Evolutionary conservation across 805 yeast genomes (phyloP).

Genomic region (Starmerella floricola): DNA sequence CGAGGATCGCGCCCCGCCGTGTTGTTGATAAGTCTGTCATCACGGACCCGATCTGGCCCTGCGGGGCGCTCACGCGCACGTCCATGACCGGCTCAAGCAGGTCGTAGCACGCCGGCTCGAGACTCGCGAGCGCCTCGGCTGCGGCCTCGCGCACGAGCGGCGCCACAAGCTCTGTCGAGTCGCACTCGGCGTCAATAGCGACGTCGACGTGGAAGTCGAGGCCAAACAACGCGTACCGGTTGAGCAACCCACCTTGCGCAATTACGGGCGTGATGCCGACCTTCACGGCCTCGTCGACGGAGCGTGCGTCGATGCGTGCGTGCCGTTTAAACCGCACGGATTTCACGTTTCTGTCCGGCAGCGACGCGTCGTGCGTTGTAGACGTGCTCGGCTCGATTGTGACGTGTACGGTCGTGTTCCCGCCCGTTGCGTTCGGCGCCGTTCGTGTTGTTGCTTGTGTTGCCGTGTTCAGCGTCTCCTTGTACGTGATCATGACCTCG

Average conservation of each 20-base stretch:
- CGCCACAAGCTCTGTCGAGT: constrained; percentile 33
- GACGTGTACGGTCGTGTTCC: constrained; percentile 8
- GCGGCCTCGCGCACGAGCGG: constrained; percentile 38
- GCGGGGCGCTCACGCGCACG: constrained; percentile 51
- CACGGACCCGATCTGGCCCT: constrained; percentile 62
- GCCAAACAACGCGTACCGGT: constrained; percentile 46
- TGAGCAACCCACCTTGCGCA: constrained; percentile 34
- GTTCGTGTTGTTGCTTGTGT: neutral
- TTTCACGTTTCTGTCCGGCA: constrained; percentile 11
- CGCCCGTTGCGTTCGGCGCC: constrained; percentile 8
- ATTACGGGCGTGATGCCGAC: constrained; percentile 33
- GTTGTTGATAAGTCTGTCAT: constrained; percentile 72
- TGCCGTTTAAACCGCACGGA: constrained; percentile 16
- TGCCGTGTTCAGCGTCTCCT: constrained; percentile 44
- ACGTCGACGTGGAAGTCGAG: constrained; percentile 46
- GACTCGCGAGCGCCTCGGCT: constrained; percentile 29
- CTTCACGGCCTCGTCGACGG: constrained; percentile 23
- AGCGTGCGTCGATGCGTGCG: constrained; percentile 25
- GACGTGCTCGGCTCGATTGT: neutral
- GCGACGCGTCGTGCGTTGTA: neutral
- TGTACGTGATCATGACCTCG: constrained; percentile 77
- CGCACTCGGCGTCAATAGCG: constrained; percentile 42
- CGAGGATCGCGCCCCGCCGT: constrained; percentile 59
- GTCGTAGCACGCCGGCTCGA: constrained; percentile 31
- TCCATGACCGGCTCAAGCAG: constrained; percentile 83